phyloP scores from a whole-genome alignment of 371 early-diverging fungal species.

The Saksenaea vasiformis region DNA sequence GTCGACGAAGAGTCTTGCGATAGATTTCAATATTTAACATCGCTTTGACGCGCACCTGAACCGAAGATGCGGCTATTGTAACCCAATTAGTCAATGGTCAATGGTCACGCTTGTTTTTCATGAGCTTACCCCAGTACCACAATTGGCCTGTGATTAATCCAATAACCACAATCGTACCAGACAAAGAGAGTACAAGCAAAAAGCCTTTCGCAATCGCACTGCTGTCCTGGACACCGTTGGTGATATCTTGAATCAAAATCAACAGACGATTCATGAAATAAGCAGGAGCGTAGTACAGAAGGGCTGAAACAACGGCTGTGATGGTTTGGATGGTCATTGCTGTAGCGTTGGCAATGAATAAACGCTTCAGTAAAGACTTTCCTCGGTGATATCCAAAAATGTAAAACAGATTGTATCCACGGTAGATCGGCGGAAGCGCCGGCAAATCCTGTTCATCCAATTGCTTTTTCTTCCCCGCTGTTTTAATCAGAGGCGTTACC shows the following conservation, averaged over 20 bases:
- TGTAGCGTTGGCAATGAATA: constrained; percentile 22
- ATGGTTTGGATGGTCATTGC: constrained; percentile 21
- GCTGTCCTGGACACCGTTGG: constrained; percentile 3
- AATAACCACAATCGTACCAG: constrained; percentile 35
- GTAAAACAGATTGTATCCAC: constrained; percentile 41
- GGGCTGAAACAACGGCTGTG: constrained; percentile 27
- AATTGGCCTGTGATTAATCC: constrained; percentile 48
- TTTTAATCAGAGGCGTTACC: constrained; percentile 26
- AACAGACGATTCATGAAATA: constrained; percentile 34
- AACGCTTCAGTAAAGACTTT: constrained; percentile 10
- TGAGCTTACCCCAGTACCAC: constrained; percentile 48
- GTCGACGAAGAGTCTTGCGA: constrained; percentile 56
- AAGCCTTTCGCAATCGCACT: constrained; percentile 21
- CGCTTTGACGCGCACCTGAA: constrained; percentile 51
- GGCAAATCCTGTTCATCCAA: constrained; percentile 39
- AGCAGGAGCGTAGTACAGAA: constrained; percentile 38
- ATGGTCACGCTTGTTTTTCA: background rate
- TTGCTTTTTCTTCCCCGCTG: constrained; percentile 26
- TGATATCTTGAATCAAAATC: constrained; percentile 28
- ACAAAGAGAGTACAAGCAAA: constrained; percentile 45
- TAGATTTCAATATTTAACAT: constrained; percentile 62
- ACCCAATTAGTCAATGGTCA: background rate
- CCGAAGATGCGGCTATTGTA: background rate
- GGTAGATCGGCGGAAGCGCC: constrained; percentile 28
- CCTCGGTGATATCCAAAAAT: constrained; percentile 10